Evolutionary conservation across 2,329 filamentous ascomycete genomes (phyloP), one percentile per base, ranked within the genome.

Genomic region (Geosmithia putterillii): DNA sequence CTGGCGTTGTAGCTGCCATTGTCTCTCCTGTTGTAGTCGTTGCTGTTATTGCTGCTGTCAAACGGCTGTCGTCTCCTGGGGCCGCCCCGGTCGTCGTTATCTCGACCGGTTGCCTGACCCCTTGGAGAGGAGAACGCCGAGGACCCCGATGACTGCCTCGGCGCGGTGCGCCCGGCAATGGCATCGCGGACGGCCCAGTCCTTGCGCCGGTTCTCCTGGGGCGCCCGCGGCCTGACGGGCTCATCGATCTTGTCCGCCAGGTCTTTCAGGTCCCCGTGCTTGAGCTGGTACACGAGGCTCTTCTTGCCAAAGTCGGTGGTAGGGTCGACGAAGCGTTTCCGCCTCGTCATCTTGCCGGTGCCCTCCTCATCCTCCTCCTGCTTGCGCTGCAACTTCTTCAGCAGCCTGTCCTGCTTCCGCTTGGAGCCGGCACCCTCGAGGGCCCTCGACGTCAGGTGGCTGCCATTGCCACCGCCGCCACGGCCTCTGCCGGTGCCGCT

Each of bases 281-380:
- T 74, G 46, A 73, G 53, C 51, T 71, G 61, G 44, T 74, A 76
- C 2, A 79, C 74, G 15, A 76, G 47, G 48, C 75, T 79, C 39
- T 59, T 66, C 57, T 74, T 74, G 17, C 74, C 76, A 52, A 76
- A 75, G 1, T 53, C 47, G 17, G 57, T 62, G 2, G 66, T 58
- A 1, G 69, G 66, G 46, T 78, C 67, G 41, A 70, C 58, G 52
- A 79, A 79, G 5, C 74, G 65, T 28, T 69, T 66, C 40, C 62
- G 60, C 38, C 74, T 65, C 6, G 73, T 66, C 52, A 67, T 63
- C 3, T 63, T 60, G 15, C 57, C 58, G 3, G 63, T 60, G 15
- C 58, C 58, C 2, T 46, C 46, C 2, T 58, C 56, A 14, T 32
- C 28, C 7, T 58, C 57, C 14, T 57, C 56, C 12, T 52, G 51